Conservation (phyloP, 768 basidiomycete species). For the Rhizopogon roseolus region DNA sequence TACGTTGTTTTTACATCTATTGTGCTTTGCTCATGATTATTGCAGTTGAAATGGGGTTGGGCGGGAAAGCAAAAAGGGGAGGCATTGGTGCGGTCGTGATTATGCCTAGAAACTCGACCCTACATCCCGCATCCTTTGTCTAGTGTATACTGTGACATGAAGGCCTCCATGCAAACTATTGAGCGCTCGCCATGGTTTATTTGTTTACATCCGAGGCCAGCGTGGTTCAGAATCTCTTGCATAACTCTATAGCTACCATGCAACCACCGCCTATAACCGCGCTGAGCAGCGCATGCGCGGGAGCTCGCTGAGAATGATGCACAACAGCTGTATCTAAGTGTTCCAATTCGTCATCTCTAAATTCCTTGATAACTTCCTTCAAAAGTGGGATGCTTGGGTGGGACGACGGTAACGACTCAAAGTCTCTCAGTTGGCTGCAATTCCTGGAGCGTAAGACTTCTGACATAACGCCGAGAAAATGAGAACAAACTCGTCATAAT, state of each 20-base stretch:
- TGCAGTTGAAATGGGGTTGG: slow-evolving; percentile 52
- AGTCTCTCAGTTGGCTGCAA: slow-evolving; percentile 73
- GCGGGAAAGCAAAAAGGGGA: slow-evolving; percentile 45
- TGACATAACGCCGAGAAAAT: neutral
- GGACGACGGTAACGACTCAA: slow-evolving; percentile 55
- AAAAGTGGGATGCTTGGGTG: slow-evolving; percentile 81
- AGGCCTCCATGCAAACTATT: neutral
- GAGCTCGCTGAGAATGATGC: slow-evolving; percentile 83
- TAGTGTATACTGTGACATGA: neutral
- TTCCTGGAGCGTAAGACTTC: neutral
- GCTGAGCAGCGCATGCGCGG: slow-evolving; percentile 87
- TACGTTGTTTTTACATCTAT: slow-evolving; percentile 24
- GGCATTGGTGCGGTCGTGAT: slow-evolving; percentile 28
- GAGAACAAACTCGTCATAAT: slow-evolving; percentile 90
- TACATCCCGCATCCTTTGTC: neutral
- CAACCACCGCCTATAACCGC: slow-evolving; percentile 83
- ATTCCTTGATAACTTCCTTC: slow-evolving; percentile 69
- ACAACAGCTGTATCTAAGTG: slow-evolving; percentile 90
- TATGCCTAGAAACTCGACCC: slow-evolving; percentile 2
- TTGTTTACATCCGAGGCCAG: neutral
- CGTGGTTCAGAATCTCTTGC: slow-evolving; percentile 63
- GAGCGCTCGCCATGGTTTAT: neutral
- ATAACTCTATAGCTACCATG: slow-evolving; percentile 84
- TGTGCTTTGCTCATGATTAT: slow-evolving; percentile 5
- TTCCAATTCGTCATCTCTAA: slow-evolving; percentile 92